Base-by-base conservation (phyloP, 352 stramenopile species). In the Stramenopiles sp. region DNA sequence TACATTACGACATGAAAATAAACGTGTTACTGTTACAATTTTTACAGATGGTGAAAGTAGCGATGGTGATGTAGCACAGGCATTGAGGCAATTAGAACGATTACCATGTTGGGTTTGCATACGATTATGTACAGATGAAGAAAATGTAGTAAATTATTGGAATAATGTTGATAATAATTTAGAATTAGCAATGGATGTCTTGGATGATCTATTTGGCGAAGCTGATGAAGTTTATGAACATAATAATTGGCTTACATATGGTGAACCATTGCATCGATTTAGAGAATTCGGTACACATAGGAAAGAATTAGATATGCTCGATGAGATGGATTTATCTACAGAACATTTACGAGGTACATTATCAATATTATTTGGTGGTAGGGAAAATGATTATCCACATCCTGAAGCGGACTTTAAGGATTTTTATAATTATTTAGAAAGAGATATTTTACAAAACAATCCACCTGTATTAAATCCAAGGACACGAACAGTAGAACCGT, bases 91-190 rank as follows among this genome's bases (percentile, higher is more conserved):
- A 7, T 78, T 90, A 1, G 78, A 86, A 77, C 82, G 81, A 30
- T 80, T 92, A 6, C 86, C 86, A 0, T 80, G 88, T 31, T 90
- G 86, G 83, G 73, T 90, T 30, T 84, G 90, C 31, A 82, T 92
- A 30, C 81, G 87, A 32, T 79, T 92, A 23, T 92, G 87, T 80
- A 92, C 88, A 0, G 86, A 91, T 80, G 86, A 91, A 79, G 83
- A 87, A 31, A 29, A 78, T 6, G 83, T 91, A 1, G 83, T 86
- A 20, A 63, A 89, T 0, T 92, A 88, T 82, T 92, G 87, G 81
- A 90, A 90, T 80, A 79, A 80, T 30, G 81, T 92, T 6, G 87
- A 92, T 81, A 69, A 83, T 33, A 74, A 88, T 78, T 80, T 91
- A 7, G 86, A 89, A 80, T 30, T 89, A 13, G 85, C 82, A 31